Base-by-base conservation (phyloP, 176 grass and related monocot genomes). In the Carex scoparia region DNA sequence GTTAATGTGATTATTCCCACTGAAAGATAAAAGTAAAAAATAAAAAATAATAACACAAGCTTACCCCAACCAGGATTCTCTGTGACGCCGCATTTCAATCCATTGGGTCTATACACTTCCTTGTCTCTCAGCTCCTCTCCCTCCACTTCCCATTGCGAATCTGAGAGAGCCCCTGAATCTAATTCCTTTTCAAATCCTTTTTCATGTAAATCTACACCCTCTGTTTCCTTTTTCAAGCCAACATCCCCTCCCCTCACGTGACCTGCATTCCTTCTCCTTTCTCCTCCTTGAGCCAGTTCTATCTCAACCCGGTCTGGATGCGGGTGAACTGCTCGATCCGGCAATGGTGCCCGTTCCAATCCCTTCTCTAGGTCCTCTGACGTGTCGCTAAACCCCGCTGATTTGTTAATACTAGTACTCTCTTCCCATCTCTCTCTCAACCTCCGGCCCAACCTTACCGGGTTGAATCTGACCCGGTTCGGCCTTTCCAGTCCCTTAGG, bases 31-130 rank as follows among this genome's bases (percentile, higher is more conserved):
- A 4, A 59, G 10, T 18, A 65, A 19, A 61, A 11, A 67, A 3
- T 35, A 40, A 40, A 40, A 40, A 40, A 40, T 5, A 80, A 15
- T 44, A 62, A 3, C 60, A 69, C n/a, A 69, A 86, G 84, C 93
- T 91, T 87, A 99, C 96, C 90, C 86, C 89, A 87, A 23, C 96
- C 91, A 3, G 88, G 96, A 76, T 99, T 99, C 46, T 91, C 91
- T 33, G 96, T 91, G 79, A 99, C 85, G 2, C 84, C 86, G 5
- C 90, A 92, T 16, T 87, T 84, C 70, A 98, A 85, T 58, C 90
- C 92, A 0, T 89, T 61, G 18, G 88, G 57, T 61, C 81, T 84
- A 13, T 87, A 87, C 76, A 73, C 85, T 14, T 83, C 81, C 46
- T 23, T 53, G 3, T 83, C 81, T 54, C 81, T 33, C 42, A 54